Evolutionary conservation across 2,329 filamentous ascomycete genomes (phyloP), one percentile per base, ranked within the genome.

Genomic region (Aspergillus fructus): DNA sequence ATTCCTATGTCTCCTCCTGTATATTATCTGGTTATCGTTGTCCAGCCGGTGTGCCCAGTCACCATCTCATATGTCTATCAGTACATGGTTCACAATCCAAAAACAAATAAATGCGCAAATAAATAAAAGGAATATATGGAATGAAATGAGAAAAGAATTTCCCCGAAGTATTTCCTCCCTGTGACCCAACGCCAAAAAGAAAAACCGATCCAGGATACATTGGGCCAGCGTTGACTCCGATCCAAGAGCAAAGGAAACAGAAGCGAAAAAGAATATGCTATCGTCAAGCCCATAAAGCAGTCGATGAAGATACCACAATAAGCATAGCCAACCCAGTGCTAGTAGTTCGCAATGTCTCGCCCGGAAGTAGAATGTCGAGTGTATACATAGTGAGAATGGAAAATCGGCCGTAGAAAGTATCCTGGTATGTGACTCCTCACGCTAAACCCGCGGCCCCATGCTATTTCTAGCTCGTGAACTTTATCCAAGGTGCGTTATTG

Each of bases 131-230:
- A 50, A 55, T 55, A 53, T 48, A 49, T 39, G 55, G 49, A 47
- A 56, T 53, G 34, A 52, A 63, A 50, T 62, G 52, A 60, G 52
- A 59, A 64, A 61, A 59, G 49, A 55, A 63, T 61, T 50, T 45
- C 43, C 47, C 50, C 37, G 21, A 49, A 48, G 46, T 43, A 51
- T 45, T 49, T 30, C 51, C 57, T 47, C 49, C 56, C 53, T 53
- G 55, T 37, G 41, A 55, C 58, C 59, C 54, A 61, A 62, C 59
- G 59, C 57, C 59, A 56, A 30, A 56, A 60, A 30, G 27, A 30
- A 30, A 30, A 30, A 30, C 27, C 49, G 39, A 54, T 53, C 51
- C 24, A 54, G 30, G 54, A 21, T 59, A 59, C 46, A 61, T 54
- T 41, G 53, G 24, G 55, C 54, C 48, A 48, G 42, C 12, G 30